Base-by-base conservation (phyloP, 805 yeast genomes). In the Ogataea paraovalis region DNA sequence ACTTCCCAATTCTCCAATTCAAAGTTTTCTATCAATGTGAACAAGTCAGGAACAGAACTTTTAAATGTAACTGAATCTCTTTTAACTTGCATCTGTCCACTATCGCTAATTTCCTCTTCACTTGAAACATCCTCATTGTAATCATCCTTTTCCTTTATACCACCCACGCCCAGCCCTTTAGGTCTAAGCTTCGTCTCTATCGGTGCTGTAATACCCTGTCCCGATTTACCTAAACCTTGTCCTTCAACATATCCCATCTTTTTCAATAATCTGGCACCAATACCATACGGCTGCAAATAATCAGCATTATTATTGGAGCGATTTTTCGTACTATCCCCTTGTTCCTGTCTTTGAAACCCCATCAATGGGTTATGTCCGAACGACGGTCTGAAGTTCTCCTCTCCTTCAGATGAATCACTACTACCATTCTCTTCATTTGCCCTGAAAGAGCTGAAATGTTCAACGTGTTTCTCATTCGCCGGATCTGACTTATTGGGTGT, bases 211-310 rank as follows among this genome's bases (percentile, higher is more conserved):
- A 89, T 88, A 39, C 99, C 99, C 43, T 75, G 75, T 1, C 82
- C 79, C 21, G 73, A 63, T 4, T 70, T 69, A 2, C 99, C 99
- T n/a, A 92, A 73, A 0, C 97, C 98, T 57, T 77, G 72, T 0
- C 99, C 98, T 37, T 77, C 78, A 7, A 75, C 74, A 65, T 87
- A 91, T 0, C 99, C 99, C 98, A 92, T 91, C 52, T 81, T 77
- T 50, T 80, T 73, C 68, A 92, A 64, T 43, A 92, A 68, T 43
- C 75, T 67, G 2, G 96, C 96, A 33, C 98, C 98, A 34, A 89
- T 79, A 6, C 98, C 98, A 60, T 91, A 90, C 20, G 46, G 46
- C 23, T 41, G 44, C 16, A n/a, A 14, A 10, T 16, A 10, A 14
- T 16, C 32, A 10, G 6, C 12, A 5, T 42, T 39, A 7, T 23